Conservation (phyloP, 495 filamentous ascomycete species). For the Penicillium diatomitis region DNA sequence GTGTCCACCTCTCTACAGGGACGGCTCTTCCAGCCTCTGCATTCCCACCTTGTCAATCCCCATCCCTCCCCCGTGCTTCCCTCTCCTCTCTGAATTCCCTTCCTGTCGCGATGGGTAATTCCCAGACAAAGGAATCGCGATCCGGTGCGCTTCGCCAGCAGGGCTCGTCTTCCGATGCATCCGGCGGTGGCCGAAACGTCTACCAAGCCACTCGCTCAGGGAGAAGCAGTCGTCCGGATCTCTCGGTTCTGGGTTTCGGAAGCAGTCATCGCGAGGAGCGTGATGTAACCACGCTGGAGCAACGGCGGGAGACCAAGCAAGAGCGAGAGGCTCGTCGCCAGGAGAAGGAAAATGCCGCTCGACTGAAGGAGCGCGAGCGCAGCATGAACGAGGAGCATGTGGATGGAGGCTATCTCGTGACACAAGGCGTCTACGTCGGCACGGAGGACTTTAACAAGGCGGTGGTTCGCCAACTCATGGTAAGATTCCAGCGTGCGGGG, state of each 20-base stretch:
- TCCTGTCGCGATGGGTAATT: slow-evolving; percentile 45
- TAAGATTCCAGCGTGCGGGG: slow-evolving; percentile 25
- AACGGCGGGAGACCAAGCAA: slow-evolving; percentile 77
- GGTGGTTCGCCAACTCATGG: slow-evolving; percentile 86
- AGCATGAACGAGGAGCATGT: slow-evolving; percentile 91
- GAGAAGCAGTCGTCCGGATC: slow-evolving; percentile 46
- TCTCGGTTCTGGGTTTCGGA: slow-evolving; percentile 47
- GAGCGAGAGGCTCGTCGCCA: slow-evolving; percentile 79
- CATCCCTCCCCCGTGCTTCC: slow-evolving; percentile 1
- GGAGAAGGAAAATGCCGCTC: slow-evolving; percentile 66
- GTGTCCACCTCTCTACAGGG: too few species aligned
- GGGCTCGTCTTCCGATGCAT: slow-evolving; percentile 28
- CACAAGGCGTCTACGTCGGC: slow-evolving; percentile 85
- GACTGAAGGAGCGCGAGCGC: slow-evolving; percentile 76
- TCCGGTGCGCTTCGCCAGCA: slow-evolving; percentile 28
- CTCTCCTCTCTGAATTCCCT: slow-evolving; percentile 1
- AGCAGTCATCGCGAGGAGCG: slow-evolving; percentile 30
- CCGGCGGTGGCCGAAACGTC: slow-evolving; percentile 20
- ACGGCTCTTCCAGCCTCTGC: too few species aligned
- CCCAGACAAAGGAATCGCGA: slow-evolving; percentile 51
- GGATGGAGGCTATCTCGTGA: slow-evolving; percentile 91
- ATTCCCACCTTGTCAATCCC: too few species aligned
- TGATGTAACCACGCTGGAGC: slow-evolving; percentile 37
- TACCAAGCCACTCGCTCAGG: slow-evolving; percentile 36
- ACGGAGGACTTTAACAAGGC: slow-evolving; percentile 88